Conservation (phyloP, 805 yeast species). For the Metschnikowia cubensis region DNA sequence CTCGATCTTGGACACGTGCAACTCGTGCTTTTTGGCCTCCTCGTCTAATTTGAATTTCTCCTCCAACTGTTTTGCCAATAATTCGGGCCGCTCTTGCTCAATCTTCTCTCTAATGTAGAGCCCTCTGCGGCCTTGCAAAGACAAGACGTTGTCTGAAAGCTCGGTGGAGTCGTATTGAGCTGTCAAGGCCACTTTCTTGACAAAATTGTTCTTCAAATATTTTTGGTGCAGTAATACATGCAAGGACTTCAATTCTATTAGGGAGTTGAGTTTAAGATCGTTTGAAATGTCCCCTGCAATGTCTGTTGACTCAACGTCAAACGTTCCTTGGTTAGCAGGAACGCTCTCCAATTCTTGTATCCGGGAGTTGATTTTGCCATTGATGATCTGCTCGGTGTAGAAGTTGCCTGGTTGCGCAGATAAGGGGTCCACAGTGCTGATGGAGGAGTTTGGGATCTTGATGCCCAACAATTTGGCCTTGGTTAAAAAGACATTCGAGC, state of each 20-base stretch:
- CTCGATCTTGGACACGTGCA: slow-evolving; percentile 48
- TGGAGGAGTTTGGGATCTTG: slow-evolving; percentile 20
- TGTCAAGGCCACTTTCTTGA: slow-evolving; percentile 50
- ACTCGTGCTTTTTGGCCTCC: slow-evolving; percentile 44
- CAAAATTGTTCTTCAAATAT: slow-evolving; percentile 56
- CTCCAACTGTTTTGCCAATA: slow-evolving; percentile 71
- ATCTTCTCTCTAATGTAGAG: slow-evolving; percentile 65
- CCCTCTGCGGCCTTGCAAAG: slow-evolving; percentile 66
- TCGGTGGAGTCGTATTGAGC: slow-evolving; percentile 53
- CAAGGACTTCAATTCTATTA: slow-evolving; percentile 67
- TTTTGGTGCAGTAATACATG: slow-evolving; percentile 67
- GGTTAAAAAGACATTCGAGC: slow-evolving; percentile 12
- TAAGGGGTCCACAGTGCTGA: slow-evolving; percentile 26
- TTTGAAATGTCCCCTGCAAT: not conserved
- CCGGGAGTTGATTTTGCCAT: slow-evolving; percentile 53
- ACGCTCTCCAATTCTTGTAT: slow-evolving; percentile 57
- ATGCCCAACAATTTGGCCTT: slow-evolving; percentile 43
- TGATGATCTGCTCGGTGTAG: slow-evolving; percentile 50
- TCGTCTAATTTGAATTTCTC: slow-evolving; percentile 63
- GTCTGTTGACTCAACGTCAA: slow-evolving; percentile 6
- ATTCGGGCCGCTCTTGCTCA: slow-evolving; percentile 68
- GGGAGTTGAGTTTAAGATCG: slow-evolving; percentile 53
- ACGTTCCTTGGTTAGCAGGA: slow-evolving; percentile 70
- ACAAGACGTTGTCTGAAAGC: slow-evolving; percentile 50
- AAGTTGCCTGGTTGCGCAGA: slow-evolving; percentile 47